Percentiles rank a stretch among this genome's conserved stretches.
These are phyloP conservation scores for Xylaria palmicola DNA, from an alignment of 495 filamentous ascomycete species.

Conservation along the genomic window DNA sequence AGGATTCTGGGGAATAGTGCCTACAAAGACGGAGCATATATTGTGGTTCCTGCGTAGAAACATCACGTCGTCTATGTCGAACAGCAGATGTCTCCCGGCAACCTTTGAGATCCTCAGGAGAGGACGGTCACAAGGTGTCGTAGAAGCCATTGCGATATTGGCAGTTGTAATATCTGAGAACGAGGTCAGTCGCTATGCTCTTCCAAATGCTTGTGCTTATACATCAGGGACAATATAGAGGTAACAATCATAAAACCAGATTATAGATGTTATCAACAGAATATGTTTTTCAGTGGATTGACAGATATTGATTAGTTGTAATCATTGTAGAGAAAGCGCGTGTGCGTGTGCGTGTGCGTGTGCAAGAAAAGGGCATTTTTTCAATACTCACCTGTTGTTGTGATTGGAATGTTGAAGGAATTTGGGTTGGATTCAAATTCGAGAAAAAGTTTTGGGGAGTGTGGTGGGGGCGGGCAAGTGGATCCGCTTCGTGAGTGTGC, in stretches of 20 bases:
- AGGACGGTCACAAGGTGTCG: constrained; percentile 19
- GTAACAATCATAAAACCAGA: constrained; percentile 38
- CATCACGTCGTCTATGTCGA: constrained; percentile 78
- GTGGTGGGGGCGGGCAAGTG: not conserved
- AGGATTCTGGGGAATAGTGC: constrained; percentile 84
- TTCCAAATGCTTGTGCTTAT: not conserved
- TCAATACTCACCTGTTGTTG: constrained; percentile 19
- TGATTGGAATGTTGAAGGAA: constrained; percentile 10
- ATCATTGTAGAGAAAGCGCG: constrained; percentile 56
- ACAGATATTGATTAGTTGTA: constrained; percentile 73
- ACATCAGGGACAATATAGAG: constrained; percentile 20
- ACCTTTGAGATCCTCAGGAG: constrained; percentile 78
- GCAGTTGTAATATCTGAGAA: constrained; percentile 14
- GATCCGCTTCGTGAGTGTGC: not conserved
- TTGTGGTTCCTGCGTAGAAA: constrained; percentile 77
- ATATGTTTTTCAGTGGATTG: constrained; percentile 72
- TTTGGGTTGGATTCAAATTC: constrained; percentile 3
- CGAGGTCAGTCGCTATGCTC: constrained; percentile 20
- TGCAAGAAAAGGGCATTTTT: too few relatives aligned
- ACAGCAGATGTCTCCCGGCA: constrained; percentile 80
- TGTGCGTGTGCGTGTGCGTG: constrained; percentile 6
- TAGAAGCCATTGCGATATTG: constrained; percentile 25
- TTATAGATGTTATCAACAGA: constrained; percentile 37
- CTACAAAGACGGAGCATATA: constrained; percentile 84
- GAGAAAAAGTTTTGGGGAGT: constrained; percentile 20